Evolutionary conservation across 495 filamentous ascomycete genomes (phyloP).

Genomic region (Lineolata rhizophorae): DNA sequence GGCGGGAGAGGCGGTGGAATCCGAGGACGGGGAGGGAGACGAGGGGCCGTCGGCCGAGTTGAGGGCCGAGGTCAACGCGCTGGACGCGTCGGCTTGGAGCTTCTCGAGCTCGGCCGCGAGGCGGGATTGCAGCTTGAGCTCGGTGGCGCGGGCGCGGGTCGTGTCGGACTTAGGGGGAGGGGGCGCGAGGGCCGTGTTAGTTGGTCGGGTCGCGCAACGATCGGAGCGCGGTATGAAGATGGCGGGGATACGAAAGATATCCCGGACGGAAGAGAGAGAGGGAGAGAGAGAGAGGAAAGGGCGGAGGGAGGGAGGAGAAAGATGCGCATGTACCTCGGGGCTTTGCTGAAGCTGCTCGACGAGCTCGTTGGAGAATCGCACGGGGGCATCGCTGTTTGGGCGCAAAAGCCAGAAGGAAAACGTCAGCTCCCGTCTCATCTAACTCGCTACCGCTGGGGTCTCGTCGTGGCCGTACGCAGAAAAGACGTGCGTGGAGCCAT

Average conservation of each 20-base stretch:
- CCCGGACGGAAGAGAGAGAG: no score
- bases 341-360: constrained; percentile 62
- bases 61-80: constrained; percentile 39
- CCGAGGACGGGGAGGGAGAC: constrained; percentile 15
- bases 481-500: constrained; percentile 18
- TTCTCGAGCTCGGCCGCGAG: constrained; percentile 65
- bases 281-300: no score
- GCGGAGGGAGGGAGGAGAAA: background rate
- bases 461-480: constrained; percentile 11
- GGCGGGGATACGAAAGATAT: background rate
- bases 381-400: constrained; percentile 50
- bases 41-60: constrained; percentile 24
- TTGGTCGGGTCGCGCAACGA: constrained; percentile 63
- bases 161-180: constrained; percentile 77
- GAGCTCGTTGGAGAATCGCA: constrained; percentile 71
- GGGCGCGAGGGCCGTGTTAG: constrained; percentile 79
- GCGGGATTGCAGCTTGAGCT: constrained; percentile 75
- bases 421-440: no score
- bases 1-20: constrained; percentile 15
- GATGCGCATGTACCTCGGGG: constrained; percentile 43
- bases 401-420: no score
- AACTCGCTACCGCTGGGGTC: no score
- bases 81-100: constrained; percentile 33
- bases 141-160: constrained; percentile 58
- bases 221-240: constrained; percentile 42